These are phyloP conservation scores for Rhodotorula sphaerocarpa DNA, from an alignment of 768 basidiomycete genomes.

Conservation along the genomic window DNA sequence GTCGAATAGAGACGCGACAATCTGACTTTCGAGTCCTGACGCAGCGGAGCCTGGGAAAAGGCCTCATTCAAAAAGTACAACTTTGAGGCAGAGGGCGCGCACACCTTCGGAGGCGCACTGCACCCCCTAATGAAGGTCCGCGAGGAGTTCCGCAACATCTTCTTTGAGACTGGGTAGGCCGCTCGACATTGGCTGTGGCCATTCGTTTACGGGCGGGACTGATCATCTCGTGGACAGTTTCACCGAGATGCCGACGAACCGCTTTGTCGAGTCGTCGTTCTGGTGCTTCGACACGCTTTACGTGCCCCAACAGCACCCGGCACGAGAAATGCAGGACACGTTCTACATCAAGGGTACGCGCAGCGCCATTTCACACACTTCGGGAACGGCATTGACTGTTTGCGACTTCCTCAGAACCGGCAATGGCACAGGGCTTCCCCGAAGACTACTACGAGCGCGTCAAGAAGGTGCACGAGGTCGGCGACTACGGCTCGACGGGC, in stretches of 20 bases:
- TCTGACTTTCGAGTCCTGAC: not conserved
- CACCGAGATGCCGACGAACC: constrained; percentile 93
- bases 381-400: not conserved
- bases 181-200: too few species aligned
- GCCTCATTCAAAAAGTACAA: constrained; percentile 96
- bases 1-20: not conserved
- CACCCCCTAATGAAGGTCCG: constrained; percentile 95
- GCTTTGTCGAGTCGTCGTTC: constrained; percentile 94
- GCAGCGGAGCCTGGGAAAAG: constrained; percentile 90
- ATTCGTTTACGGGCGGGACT: not conserved
- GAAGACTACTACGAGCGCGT: constrained; percentile 78
- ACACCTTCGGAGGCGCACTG: constrained; percentile 79
- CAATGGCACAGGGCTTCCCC: constrained; percentile 64
- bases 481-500: constrained; percentile 87
- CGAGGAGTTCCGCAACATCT: constrained; percentile 94
- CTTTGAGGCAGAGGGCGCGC: constrained; percentile 90
- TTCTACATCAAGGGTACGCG: constrained; percentile 84
- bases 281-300: constrained; percentile 99
- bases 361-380: constrained; percentile 3
- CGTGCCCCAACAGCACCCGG: constrained; percentile 98
- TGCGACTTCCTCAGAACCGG: constrained; percentile 57
- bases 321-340: constrained; percentile 93
- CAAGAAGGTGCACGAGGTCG: constrained; percentile 63
- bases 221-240: constrained; percentile 53
- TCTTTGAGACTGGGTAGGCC: constrained; percentile 95